Conservation (phyloP, 805 yeast species). For the Nakazawaea laoshanensis region DNA sequence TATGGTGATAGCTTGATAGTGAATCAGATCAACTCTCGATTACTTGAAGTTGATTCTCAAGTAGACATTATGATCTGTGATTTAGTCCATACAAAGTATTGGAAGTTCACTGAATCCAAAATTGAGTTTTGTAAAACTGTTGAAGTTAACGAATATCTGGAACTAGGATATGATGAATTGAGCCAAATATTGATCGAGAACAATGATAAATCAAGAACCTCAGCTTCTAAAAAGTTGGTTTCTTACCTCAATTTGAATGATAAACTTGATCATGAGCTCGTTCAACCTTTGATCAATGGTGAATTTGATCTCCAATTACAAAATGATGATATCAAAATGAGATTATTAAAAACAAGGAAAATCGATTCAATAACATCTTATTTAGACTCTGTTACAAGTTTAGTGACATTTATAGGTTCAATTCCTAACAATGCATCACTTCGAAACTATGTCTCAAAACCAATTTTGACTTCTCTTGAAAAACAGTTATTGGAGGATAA, state of each 20-base stretch:
- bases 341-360: conserved; percentile 1
- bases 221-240: conserved; percentile 1
- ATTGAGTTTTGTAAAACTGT: conserved; percentile 1
- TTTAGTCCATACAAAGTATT: conserved; percentile 4
- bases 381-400: conserved; percentile 1
- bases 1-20: conserved; percentile 4
- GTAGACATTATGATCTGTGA: not conserved
- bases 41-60: conserved; percentile 1
- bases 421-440: conserved; percentile 5
- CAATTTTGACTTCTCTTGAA: conserved; percentile 8
- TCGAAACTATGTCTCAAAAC: conserved; percentile 3
- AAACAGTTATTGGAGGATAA: conserved; percentile 6
- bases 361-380: not conserved
- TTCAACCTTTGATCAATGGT: conserved; percentile 8
- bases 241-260: conserved; percentile 6
- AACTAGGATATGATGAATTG: conserved; percentile 7
- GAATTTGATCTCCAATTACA: conserved; percentile 1
- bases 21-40: conserved; percentile 1
- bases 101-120: not conserved
- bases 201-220: not conserved
- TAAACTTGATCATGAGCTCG: conserved; percentile 1
- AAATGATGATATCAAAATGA: not conserved
- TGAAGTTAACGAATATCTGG: conserved; percentile 8
- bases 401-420: conserved; percentile 3
- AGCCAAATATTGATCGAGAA: conserved; percentile 1